These are phyloP conservation scores for Patellifolia procumbens DNA, from an alignment of 179 eudicot species.

Conservation along the genomic window DNA sequence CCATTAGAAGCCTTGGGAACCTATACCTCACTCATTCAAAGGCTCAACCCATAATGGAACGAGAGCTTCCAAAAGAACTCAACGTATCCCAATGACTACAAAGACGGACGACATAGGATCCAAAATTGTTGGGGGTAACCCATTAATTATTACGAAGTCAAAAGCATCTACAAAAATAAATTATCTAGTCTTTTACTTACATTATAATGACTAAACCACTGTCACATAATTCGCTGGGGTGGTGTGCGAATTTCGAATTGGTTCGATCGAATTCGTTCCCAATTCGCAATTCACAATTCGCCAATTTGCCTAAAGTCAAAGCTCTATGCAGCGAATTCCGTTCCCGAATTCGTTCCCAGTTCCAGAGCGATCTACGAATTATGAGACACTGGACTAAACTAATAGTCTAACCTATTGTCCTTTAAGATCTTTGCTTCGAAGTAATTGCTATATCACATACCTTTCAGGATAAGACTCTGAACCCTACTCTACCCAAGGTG, in stretches of 20 bases:
- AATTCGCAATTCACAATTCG: too few relatives aligned
- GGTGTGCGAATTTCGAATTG: too few relatives aligned
- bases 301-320: too few relatives aligned
- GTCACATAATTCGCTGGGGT: too few relatives aligned
- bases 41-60: background rate
- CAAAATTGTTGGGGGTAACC: background rate
- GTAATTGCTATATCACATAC: background rate
- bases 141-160: background rate
- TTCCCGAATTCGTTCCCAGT: too few relatives aligned
- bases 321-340: too few relatives aligned
- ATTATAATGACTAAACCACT: too few relatives aligned
- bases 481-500: background rate
- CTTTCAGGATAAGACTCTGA: background rate
- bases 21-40: background rate
- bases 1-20: background rate
- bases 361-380: too few relatives aligned
- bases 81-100: background rate
- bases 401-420: background rate
- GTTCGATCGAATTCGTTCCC: too few relatives aligned
- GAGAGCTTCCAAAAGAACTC: background rate
- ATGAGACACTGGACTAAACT: background rate
- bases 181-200: too few relatives aligned
- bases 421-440: background rate
- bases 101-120: background rate
- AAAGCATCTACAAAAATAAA: background rate